These are phyloP conservation scores for Acer saccharum DNA, from an alignment of 345 rosid species.

Conservation along the genomic window DNA sequence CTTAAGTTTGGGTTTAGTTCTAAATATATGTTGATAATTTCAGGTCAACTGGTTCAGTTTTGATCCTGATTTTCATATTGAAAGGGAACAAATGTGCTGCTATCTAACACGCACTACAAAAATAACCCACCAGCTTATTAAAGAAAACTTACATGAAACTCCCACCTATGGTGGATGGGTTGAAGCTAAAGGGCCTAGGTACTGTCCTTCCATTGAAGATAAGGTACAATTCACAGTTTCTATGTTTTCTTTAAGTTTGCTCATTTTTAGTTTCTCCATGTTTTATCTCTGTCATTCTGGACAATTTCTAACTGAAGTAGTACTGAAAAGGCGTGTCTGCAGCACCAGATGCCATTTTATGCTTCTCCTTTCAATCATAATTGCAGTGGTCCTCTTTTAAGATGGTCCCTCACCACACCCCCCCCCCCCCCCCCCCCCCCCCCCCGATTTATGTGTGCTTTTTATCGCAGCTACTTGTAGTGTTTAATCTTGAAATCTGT, in stretches of 20 bases:
- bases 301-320: background rate
- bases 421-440: too few relatives aligned
- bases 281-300: background rate
- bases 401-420: too few relatives aligned
- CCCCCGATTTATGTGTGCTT: background rate
- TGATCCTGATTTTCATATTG: slow-evolving; percentile 81
- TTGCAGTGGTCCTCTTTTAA: background rate
- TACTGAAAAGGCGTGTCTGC: background rate
- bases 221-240: slow-evolving; percentile 50
- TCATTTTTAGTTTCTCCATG: background rate
- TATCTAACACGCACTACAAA: slow-evolving; percentile 88
- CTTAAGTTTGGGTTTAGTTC: background rate
- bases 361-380: background rate
- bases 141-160: slow-evolving; percentile 91
- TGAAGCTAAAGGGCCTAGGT: slow-evolving; percentile 98
- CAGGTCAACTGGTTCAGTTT: slow-evolving; percentile 99
- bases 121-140: slow-evolving; percentile 81
- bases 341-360: background rate
- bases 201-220: slow-evolving; percentile 98
- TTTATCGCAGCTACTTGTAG: background rate
- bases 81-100: slow-evolving; percentile 97
- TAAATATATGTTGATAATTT: slow-evolving; percentile 25
- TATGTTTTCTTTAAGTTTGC: background rate
- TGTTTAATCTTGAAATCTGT: background rate
- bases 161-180: slow-evolving; percentile 99